Conservation (phyloP, 192 early-diverging fungal genomes). For the Podila epigama region DNA sequence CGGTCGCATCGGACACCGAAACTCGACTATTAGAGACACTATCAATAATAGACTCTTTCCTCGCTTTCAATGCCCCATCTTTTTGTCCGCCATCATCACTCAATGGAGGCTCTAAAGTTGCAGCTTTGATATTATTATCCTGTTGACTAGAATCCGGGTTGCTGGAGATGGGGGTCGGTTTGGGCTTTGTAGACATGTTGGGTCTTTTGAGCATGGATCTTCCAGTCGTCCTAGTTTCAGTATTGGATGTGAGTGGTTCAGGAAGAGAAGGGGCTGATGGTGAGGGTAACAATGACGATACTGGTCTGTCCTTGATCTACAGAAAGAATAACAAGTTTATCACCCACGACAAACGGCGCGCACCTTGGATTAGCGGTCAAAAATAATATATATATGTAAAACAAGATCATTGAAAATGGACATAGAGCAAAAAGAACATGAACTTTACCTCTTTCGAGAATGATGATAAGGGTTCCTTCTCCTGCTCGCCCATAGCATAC, state of each 20-base stretch:
- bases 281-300: neutral
- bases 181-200: neutral
- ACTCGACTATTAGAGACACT: too few relatives aligned
- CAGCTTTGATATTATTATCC: neutral
- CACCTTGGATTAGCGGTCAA: too few relatives aligned
- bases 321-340: too few relatives aligned
- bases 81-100: too few relatives aligned
- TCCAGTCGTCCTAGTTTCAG: neutral
- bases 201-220: neutral
- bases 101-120: neutral
- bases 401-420: neutral
- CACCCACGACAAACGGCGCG: too few relatives aligned
- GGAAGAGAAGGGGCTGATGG: neutral
- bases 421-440: neutral
- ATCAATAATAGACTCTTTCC: too few relatives aligned
- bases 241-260: too few relatives aligned
- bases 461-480: too few relatives aligned
- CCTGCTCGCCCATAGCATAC: conserved; percentile 46
- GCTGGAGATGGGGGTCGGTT: neutral
- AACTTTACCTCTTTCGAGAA: conserved; percentile 12
- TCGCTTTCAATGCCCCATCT: too few relatives aligned
- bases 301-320: neutral
- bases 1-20: too few relatives aligned
- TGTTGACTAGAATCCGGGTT: too few relatives aligned
- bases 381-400: too few relatives aligned